A percentile compares a stretch with the other conserved stretches of the same genome.
Evolutionary conservation across 2,329 filamentous ascomycete genomes (phyloP).

Genomic region (Teratosphaeriaceae sp.): DNA sequence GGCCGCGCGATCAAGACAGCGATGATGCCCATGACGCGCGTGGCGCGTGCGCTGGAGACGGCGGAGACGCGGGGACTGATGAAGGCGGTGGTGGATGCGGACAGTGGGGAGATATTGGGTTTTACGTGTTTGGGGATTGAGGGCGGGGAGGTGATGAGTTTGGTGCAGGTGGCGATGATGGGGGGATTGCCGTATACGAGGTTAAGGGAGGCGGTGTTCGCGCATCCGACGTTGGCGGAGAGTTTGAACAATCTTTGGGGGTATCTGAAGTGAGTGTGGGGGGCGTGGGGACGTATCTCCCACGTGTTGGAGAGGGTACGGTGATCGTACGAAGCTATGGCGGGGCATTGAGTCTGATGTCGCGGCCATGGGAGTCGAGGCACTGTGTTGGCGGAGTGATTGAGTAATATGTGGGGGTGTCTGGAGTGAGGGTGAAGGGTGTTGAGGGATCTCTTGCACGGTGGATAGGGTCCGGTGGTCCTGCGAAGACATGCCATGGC

Average conservation of each 20-base stretch:
- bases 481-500: too few species aligned
- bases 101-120: slow-evolving; percentile 45
- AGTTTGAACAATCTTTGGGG: slow-evolving; percentile 47
- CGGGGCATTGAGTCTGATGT: too few species aligned
- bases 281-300: neutral
- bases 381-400: too few species aligned
- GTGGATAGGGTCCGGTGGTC: too few species aligned
- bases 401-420: too few species aligned
- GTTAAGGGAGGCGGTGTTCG: slow-evolving; percentile 43
- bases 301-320: too few species aligned
- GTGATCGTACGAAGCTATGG: too few species aligned
- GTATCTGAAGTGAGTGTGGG: slow-evolving; percentile 27
- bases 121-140: slow-evolving; percentile 48
- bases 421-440: too few species aligned
- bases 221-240: slow-evolving; percentile 47
- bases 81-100: slow-evolving; percentile 45
- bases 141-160: slow-evolving; percentile 48
- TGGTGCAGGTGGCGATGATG: slow-evolving; percentile 49
- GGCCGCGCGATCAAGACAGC: slow-evolving; percentile 33
- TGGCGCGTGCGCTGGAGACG: slow-evolving; percentile 47
- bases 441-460: too few species aligned
- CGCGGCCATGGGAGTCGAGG: too few species aligned
- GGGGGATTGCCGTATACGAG: slow-evolving; percentile 41
- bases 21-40: slow-evolving; percentile 47
- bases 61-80: slow-evolving; percentile 47